phyloP scores from a whole-genome alignment of 805 yeast species.

The Candida ascalaphidarum region DNA sequence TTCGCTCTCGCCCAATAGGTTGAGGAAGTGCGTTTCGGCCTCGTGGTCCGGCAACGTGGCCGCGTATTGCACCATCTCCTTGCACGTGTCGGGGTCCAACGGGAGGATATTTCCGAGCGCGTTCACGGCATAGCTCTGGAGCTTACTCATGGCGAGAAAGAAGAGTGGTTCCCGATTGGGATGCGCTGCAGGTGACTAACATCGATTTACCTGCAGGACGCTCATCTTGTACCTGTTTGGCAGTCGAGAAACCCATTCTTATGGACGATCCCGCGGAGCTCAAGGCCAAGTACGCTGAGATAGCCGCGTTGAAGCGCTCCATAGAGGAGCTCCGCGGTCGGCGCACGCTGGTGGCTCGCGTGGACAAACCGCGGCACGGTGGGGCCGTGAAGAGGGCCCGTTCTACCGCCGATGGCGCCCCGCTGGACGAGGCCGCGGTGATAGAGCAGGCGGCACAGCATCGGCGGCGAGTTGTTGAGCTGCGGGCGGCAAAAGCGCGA shows the following conservation, averaged over 20 bases:
- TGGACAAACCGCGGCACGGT: no score
- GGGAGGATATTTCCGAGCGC: slow-evolving; percentile 39
- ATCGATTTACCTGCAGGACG: no score
- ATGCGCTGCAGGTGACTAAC: no score
- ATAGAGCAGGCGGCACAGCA: not conserved
- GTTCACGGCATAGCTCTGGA: slow-evolving; percentile 16
- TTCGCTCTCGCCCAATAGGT: slow-evolving; percentile 50
- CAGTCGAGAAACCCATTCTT: no score
- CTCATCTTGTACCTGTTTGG: no score
- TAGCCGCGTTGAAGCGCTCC: slow-evolving; percentile 18
- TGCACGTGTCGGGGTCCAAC: slow-evolving; percentile 46
- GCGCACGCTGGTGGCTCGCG: no score
- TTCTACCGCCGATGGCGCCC: not conserved
- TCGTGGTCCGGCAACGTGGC: slow-evolving; percentile 38
- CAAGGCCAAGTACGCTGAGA: slow-evolving; percentile 19
- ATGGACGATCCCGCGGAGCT: slow-evolving; percentile 4
- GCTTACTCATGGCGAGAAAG: slow-evolving; percentile 6
- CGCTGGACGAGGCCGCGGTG: not conserved
- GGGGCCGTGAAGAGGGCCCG: no score
- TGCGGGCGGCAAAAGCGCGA: no score
- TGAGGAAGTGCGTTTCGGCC: slow-evolving; percentile 43
- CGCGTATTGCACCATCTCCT: slow-evolving; percentile 49
- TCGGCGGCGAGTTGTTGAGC: no score
- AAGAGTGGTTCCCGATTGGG: slow-evolving; percentile 7
- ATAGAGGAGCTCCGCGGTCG: slow-evolving; percentile 15